Base-by-base conservation (phyloP, 164 flowering plant genomes). In the Vitis cinerea region DNA sequence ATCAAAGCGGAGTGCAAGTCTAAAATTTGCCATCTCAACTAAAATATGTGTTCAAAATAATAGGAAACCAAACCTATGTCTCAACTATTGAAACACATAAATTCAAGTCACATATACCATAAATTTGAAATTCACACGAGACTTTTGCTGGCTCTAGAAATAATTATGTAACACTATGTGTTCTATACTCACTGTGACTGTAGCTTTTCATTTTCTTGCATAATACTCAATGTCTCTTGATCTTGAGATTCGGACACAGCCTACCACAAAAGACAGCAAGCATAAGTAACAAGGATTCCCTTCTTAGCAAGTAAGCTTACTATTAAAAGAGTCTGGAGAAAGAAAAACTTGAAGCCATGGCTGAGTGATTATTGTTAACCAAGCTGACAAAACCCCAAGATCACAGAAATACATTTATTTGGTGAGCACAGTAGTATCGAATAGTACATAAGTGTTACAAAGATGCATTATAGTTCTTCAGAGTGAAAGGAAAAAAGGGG, bases 201-300 rank as follows among this genome's bases (percentile, higher is more conserved):
- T 23, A 86, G 84, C 71, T 71, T 83, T 72, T 73, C 68, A 71
- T 83, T 82, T 54, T 77, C 83, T 77, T 79, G 71, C 56, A 79
- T 71, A 44, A 86, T 30, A 50, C 10, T 67, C 50, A 47, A 30
- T 37, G 71, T 63, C 65, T 82, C 81, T 53, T 69, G 52, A 61
- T 68, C 75, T 49, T 72, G 68, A 64, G 68, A 27, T 51, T 11
- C 66, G 15, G 62, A 63, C 10, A 44, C 59, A 66, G 66, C 73
- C 89, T 85, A 71, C 67, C 44, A 67, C 58, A 37, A 68, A 50
- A n/a, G 10, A 16, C 15, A 17, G 55, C 14, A 53, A 53, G 53
- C 47, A 49, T 62, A 9, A 50, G 65, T 37, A 14, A 15, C 11
- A 48, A 16, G 49, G 3, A 12, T 19, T 12, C 49, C 53, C 17